phyloP scores from a whole-genome alignment of 441 rosid species.

The Adansonia rubrostipa region DNA sequence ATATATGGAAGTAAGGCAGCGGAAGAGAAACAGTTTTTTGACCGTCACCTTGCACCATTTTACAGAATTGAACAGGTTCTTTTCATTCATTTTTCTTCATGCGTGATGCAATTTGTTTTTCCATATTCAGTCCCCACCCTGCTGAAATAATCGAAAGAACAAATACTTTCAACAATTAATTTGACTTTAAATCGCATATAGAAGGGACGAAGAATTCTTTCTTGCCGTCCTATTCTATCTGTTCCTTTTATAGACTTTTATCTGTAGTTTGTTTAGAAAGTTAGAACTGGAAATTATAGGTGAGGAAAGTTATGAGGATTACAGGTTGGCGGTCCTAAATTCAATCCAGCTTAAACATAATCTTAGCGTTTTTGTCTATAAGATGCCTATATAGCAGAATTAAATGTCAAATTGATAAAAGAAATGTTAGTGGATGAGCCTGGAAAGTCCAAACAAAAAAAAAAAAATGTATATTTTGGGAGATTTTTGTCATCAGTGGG shows the following conservation, averaged over 20 bases:
- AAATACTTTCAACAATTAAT: slow-evolving; percentile 5
- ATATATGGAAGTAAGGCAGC: slow-evolving; percentile 68
- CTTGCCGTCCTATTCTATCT: background rate
- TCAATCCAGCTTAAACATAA: background rate
- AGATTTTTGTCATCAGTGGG: background rate
- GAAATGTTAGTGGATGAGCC: background rate
- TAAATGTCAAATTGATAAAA: background rate
- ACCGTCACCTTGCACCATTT: slow-evolving; percentile 77
- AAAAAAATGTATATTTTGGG: background rate
- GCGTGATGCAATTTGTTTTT: slow-evolving; percentile 20
- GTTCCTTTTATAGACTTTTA: slow-evolving; percentile 1
- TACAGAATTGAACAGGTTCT: slow-evolving; percentile 83
- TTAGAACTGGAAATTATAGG: slow-evolving; percentile 2
- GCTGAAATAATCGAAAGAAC: background rate
- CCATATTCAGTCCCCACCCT: background rate
- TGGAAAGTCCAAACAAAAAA: background rate
- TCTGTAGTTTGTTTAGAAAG: background rate
- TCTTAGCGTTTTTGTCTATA: background rate
- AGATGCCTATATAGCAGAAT: slow-evolving; percentile 7
- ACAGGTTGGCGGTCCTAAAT: background rate
- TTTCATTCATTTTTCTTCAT: slow-evolving; percentile 30
- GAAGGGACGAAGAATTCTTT: slow-evolving; percentile 15
- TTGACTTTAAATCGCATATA: background rate
- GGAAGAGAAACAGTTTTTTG: slow-evolving; percentile 73
- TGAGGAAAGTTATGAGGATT: background rate